Evolutionary conservation across 2,329 filamentous ascomycete species (phyloP), one percentile per base, ranked within the genome.

Genomic region (Ceratocystis alfenasii): DNA sequence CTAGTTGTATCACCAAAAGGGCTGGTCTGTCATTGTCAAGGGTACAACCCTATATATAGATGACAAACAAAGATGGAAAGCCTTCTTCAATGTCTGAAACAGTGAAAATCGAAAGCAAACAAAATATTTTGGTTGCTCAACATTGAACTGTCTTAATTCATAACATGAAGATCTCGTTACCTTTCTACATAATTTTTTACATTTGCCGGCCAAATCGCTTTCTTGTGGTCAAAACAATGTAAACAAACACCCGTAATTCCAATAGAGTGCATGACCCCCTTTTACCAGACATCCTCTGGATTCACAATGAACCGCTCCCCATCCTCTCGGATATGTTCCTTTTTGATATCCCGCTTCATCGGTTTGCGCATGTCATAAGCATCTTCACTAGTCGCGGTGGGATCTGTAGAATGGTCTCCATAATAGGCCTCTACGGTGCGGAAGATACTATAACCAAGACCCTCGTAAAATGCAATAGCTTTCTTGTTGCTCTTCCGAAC

Each of bases 361-460:
- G 90, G 84, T 75, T 96, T 97, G 70, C 94, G 85, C 94, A 99
- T 99, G 77, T 99, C 94, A 74, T 90, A 94, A 20, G 93, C 94
- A 78, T 97, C 93, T 75, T 95, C 91, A 63, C 84, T 83, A 17
- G 78, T 78, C 68, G 82, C 79, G 8, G 80, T 83, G 2, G 84
- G 83, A 65, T 85, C 82, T 64, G 78, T 81, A 36, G 86, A 83
- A 73, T 95, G 89, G 73, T 96, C 92, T 69, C 88, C 90, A 73
- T 99, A 99, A 75, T 99, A 99, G 71, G 88, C 88, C 71, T 90
- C 86, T 57, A 99, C 93, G 8, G 90, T 84, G 59, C 94, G 82
- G 76, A 88, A 99, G 60, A 97, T 88, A 67, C 85, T 91, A 74
- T 99, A 96, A 70, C 94, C 94, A 83, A 97, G 87, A 70, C 84